These are phyloP conservation scores for Exophiala mesophila DNA, from an alignment of 2,329 filamentous ascomycete species.

Conservation along the genomic window DNA sequence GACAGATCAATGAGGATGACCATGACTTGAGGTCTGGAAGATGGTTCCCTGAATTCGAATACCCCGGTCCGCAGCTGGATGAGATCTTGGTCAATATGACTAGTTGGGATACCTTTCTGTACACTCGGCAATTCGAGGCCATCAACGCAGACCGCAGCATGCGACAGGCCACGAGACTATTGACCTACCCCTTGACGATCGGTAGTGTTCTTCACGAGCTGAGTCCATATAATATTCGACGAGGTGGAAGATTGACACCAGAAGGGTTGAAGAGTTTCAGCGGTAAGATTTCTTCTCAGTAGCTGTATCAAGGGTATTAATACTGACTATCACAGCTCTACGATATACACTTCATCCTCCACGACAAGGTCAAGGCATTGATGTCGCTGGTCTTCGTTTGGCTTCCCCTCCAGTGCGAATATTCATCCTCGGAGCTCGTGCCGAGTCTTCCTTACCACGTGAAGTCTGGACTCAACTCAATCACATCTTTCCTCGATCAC, in stretches of 20 bases:
- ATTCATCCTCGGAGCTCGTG: conserved; percentile 89
- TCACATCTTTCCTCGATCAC: conserved; percentile 90
- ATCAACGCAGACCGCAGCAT: conserved; percentile 86
- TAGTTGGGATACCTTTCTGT: conserved; percentile 97
- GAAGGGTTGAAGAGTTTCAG: conserved; percentile 93
- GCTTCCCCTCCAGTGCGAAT: conserved; percentile 84
- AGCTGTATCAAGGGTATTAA: conserved; percentile 9
- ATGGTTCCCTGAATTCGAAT: conserved; percentile 89
- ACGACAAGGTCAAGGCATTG: conserved; percentile 68
- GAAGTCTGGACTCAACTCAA: conserved; percentile 90
- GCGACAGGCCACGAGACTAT: conserved; percentile 83
- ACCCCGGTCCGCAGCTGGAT: conserved; percentile 83
- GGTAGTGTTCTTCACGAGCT: conserved; percentile 89
- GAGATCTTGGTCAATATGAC: conserved; percentile 94
- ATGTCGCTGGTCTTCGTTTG: conserved; percentile 73
- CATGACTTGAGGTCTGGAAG: conserved; percentile 88
- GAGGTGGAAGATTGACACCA: conserved; percentile 68
- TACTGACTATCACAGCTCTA: conserved; percentile 55
- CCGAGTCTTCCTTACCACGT: conserved; percentile 92
- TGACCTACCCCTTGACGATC: conserved; percentile 91
- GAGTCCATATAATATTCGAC: conserved; percentile 80
- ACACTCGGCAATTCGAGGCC: conserved; percentile 84
- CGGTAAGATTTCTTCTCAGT: conserved; percentile 53
- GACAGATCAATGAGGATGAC: conserved; percentile 96
- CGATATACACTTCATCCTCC: conserved; percentile 92